A percentile compares a stretch with the other conserved stretches of the same genome.
These are phyloP conservation scores for Penicillium crustosum DNA, from an alignment of 2,329 filamentous ascomycete genomes.

Conservation along the genomic window DNA sequence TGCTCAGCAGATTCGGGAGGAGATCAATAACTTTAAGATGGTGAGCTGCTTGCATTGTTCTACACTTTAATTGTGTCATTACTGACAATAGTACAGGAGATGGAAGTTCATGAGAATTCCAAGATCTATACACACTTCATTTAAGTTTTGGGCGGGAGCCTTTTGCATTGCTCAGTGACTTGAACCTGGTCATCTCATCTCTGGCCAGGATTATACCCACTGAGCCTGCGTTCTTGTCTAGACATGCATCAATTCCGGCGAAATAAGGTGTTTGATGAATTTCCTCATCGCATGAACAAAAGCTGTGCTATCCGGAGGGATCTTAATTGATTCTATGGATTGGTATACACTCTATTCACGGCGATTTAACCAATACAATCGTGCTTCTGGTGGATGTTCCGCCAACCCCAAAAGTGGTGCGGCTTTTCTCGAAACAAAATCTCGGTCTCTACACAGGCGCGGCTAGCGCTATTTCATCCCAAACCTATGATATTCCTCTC, in stretches of 20 bases:
- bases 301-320: not conserved
- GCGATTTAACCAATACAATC: conserved; percentile 3
- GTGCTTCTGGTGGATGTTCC: conserved; percentile 2
- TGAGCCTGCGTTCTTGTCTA: conserved; percentile 24
- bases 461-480: not conserved
- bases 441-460: conserved; percentile 7
- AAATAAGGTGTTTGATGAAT: conserved; percentile 23
- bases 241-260: conserved; percentile 28
- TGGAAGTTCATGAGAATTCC: conserved; percentile 98
- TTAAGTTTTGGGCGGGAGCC: conserved; percentile 56
- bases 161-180: conserved; percentile 17
- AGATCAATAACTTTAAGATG: conserved; percentile 99
- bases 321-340: conserved; percentile 1
- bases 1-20: conserved; percentile 98
- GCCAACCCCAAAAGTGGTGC: conserved; percentile 16
- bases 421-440: conserved; percentile 15
- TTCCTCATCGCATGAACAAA: conserved; percentile 1
- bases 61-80: not conserved
- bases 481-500: not conserved
- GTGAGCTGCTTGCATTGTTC: conserved; percentile 53
- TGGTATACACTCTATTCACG: not conserved
- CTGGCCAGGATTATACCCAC: not conserved
- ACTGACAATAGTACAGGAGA: conserved; percentile 69
- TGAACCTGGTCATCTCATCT: conserved; percentile 6
- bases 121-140: conserved; percentile 99